phyloP scores from a whole-genome alignment of 768 basidiomycete species.

The Guyanaporus albipodus region DNA sequence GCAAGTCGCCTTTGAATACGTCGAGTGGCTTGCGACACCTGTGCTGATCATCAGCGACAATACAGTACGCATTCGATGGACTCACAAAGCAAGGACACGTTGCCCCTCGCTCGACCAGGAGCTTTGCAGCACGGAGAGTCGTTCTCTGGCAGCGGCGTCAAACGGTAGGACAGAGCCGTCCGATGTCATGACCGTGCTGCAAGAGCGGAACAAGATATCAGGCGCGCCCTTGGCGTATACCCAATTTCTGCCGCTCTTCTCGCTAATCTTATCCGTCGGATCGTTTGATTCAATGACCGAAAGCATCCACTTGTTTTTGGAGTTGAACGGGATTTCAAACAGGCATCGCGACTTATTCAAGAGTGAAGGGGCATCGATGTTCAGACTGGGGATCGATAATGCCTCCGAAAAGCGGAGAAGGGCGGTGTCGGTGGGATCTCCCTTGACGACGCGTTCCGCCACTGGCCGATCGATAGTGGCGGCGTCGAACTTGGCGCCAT shows the following conservation, averaged over 20 bases:
- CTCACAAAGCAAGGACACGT: constrained; percentile 47
- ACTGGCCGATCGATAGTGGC: constrained; percentile 22
- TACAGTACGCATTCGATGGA: not conserved
- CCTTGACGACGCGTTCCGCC: constrained; percentile 36
- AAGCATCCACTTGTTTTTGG: constrained; percentile 58
- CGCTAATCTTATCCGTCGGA: constrained; percentile 6
- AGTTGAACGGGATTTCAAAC: constrained; percentile 44
- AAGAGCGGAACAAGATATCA: constrained; percentile 45
- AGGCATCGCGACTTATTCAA: constrained; percentile 22
- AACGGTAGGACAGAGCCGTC: constrained; percentile 35
- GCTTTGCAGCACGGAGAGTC: constrained; percentile 32
- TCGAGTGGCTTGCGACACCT: constrained; percentile 32
- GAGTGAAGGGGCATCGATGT: constrained; percentile 22
- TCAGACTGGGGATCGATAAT: constrained; percentile 22
- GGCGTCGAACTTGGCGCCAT: constrained; percentile 49
- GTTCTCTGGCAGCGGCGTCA: constrained; percentile 16
- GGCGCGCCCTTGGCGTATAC: constrained; percentile 59
- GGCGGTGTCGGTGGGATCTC: constrained; percentile 53
- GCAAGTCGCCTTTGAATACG: constrained; percentile 24
- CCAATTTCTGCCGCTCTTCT: constrained; percentile 19
- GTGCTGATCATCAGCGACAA: not conserved
- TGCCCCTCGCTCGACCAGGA: constrained; percentile 47
- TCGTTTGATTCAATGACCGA: constrained; percentile 34
- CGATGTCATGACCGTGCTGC: constrained; percentile 32
- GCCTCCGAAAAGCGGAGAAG: constrained; percentile 46